A percentile compares a stretch with the other conserved stretches of the same genome.
Evolutionary conservation across 768 basidiomycete species (phyloP).

Genomic region (Rhodotorula graminis): DNA sequence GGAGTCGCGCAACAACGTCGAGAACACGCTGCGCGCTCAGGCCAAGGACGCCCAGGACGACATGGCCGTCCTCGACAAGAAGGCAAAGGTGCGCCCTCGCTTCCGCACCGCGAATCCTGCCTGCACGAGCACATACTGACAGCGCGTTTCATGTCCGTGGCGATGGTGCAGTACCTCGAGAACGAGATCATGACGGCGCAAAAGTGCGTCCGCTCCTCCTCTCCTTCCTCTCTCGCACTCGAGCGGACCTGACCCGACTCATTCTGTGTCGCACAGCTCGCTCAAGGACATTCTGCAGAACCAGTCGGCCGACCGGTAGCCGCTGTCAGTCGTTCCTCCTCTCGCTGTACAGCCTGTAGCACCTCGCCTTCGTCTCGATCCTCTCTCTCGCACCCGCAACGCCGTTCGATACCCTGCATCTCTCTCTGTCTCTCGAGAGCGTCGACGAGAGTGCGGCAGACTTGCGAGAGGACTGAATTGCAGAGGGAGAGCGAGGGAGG

Average conservation of each 20-base stretch:
- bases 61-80: constrained; percentile 26
- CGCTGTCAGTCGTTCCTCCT: too few relatives aligned
- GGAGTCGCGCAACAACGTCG: constrained; percentile 36
- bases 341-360: background rate
- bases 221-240: background rate
- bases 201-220: constrained; percentile 11
- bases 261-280: background rate
- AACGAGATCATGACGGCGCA: constrained; percentile 31
- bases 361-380: background rate
- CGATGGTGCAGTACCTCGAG: constrained; percentile 28
- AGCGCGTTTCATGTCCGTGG: background rate
- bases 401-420: too few relatives aligned
- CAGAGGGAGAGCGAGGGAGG: too few relatives aligned
- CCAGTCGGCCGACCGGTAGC: constrained; percentile 3
- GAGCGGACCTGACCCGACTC: background rate
- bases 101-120: too few relatives aligned
- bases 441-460: too few relatives aligned
- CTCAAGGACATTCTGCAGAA: constrained; percentile 25
- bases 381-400: too few relatives aligned
- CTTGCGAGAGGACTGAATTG: too few relatives aligned
- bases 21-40: constrained; percentile 29
- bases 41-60: constrained; percentile 26
- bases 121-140: background rate
- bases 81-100: constrained; percentile 29
- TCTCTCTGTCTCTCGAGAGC: too few relatives aligned